phyloP scores from a whole-genome alignment of 2,329 filamentous ascomycete species.

The Rutstroemia sp. region DNA sequence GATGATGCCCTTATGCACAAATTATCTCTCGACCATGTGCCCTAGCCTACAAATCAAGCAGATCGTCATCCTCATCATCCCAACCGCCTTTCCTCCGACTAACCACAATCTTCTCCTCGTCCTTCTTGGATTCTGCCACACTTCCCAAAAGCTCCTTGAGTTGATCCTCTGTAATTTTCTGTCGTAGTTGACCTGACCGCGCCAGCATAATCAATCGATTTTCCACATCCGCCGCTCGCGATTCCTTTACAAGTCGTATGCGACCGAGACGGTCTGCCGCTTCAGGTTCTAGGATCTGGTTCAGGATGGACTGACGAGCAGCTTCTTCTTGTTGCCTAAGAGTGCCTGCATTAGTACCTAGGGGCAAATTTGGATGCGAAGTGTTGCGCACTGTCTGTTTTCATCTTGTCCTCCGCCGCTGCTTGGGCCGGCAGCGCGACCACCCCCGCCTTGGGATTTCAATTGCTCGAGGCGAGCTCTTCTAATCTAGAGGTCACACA shows the following conservation, averaged over 20 bases:
- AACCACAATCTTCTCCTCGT: slow-evolving; percentile 78
- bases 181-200: slow-evolving; percentile 73
- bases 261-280: slow-evolving; percentile 88
- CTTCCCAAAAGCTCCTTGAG: slow-evolving; percentile 86
- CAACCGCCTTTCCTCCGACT: slow-evolving; percentile 80
- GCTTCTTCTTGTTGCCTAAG: slow-evolving; percentile 50
- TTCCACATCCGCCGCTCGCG: slow-evolving; percentile 83
- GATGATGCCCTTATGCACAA: too few relatives aligned
- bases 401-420: slow-evolving; percentile 49
- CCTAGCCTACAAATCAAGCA: slow-evolving; percentile 45
- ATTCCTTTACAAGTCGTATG: slow-evolving; percentile 92
- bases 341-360: background rate
- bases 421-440: slow-evolving; percentile 37
- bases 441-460: slow-evolving; percentile 59
- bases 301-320: slow-evolving; percentile 69
- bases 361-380: slow-evolving; percentile 13
- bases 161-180: slow-evolving; percentile 86
- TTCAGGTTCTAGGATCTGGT: slow-evolving; percentile 89
- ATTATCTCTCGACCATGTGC: too few relatives aligned
- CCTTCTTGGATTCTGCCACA: slow-evolving; percentile 70
- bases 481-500: slow-evolving; percentile 56
- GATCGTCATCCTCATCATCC: slow-evolving; percentile 74
- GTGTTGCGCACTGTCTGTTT: slow-evolving; percentile 50
- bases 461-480: slow-evolving; percentile 90
- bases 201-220: slow-evolving; percentile 90